A percentile compares a stretch with the other conserved stretches of the same genome.
These are phyloP conservation scores for Sisymbrium altissimum DNA, from an alignment of 345 rosid genomes.

Conservation along the genomic window DNA sequence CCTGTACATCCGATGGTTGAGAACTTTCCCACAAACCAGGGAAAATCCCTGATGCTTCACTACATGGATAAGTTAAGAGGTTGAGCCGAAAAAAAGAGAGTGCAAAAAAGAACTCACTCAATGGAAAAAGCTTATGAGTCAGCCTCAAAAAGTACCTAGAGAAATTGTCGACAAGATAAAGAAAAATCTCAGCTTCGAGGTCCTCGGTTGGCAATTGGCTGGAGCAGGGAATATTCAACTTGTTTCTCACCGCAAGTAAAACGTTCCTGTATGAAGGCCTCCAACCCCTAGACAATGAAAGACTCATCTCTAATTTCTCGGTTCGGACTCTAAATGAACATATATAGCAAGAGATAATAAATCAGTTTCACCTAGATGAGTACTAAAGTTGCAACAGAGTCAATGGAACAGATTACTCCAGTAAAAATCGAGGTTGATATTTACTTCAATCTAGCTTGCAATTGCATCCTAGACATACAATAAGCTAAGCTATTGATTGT, in stretches of 20 bases:
- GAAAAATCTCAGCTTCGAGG: conserved; percentile 84
- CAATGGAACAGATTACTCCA: too few relatives aligned
- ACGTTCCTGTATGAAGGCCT: conserved; percentile 78
- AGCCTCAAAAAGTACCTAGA: conserved; percentile 44
- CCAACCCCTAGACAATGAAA: conserved; percentile 65
- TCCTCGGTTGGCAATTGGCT: conserved; percentile 73
- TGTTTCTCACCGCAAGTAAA: conserved; percentile 71
- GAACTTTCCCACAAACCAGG: conserved; percentile 53
- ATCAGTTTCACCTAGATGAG: not conserved
- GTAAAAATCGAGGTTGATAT: not conserved
- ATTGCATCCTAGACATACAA: not conserved
- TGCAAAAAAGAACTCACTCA: not conserved
- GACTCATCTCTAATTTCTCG: not conserved
- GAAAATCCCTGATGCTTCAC: conserved; percentile 63
- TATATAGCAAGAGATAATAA: not conserved
- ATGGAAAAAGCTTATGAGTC: not conserved
- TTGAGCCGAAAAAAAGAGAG: not conserved
- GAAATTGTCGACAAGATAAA: conserved; percentile 61
- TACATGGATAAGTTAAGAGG: conserved; percentile 35
- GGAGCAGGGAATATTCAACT: conserved; percentile 73
- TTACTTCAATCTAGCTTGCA: not conserved
- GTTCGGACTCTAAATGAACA: not conserved
- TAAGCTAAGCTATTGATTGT: not conserved
- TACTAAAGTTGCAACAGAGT: too few relatives aligned
- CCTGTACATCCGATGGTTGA: conserved; percentile 34